Conservation (phyloP, 345 rosid species). For the Eucalyptus brandiana region DNA sequence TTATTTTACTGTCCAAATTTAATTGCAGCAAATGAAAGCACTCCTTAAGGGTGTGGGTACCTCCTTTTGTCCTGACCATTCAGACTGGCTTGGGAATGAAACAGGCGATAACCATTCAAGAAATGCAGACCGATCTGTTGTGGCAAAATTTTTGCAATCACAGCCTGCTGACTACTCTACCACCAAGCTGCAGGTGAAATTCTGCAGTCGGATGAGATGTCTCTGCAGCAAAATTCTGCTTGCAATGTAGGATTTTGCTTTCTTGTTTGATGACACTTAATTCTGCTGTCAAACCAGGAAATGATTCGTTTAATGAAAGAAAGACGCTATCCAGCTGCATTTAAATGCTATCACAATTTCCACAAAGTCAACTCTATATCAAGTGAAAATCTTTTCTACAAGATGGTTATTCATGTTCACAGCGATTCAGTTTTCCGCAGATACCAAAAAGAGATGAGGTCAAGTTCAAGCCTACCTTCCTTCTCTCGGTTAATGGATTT, state of each 20-base stretch:
- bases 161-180: constrained; percentile 79
- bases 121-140: constrained; percentile 75
- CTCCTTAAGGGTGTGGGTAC: constrained; percentile 68
- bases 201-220: background rate
- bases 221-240: background rate
- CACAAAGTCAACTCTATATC: constrained; percentile 53
- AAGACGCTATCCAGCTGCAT: constrained; percentile 67
- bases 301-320: constrained; percentile 80
- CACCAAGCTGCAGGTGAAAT: constrained; percentile 68
- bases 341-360: constrained; percentile 86
- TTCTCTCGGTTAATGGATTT: background rate
- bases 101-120: constrained; percentile 37
- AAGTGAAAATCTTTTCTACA: constrained; percentile 65
- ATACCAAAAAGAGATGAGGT: constrained; percentile 98
- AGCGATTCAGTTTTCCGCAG: constrained; percentile 80
- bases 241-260: background rate
- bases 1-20: background rate
- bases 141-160: constrained; percentile 74
- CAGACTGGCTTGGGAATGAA: constrained; percentile 75
- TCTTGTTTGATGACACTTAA: background rate
- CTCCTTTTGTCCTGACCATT: constrained; percentile 60
- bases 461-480: background rate
- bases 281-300: constrained; percentile 37
- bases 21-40: constrained; percentile 78
- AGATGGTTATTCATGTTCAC: constrained; percentile 87